Evolutionary conservation across 768 basidiomycete genomes (phyloP).

Genomic region (Hygrocybe coccinea): DNA sequence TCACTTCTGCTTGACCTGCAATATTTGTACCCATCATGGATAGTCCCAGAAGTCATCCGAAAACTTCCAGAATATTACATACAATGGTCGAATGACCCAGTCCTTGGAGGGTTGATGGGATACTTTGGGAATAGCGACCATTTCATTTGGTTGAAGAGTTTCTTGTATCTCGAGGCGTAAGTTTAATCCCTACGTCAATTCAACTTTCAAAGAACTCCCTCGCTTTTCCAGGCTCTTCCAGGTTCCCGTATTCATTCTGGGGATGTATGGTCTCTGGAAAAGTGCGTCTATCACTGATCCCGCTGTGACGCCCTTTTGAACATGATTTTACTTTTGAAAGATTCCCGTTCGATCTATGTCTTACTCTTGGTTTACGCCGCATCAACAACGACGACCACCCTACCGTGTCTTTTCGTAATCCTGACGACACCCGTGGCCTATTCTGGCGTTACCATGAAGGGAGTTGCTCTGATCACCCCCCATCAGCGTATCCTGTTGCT

Average conservation of each 20-base stretch:
- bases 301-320: neutral
- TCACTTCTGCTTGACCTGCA: constrained; percentile 71
- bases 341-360: constrained; percentile 49
- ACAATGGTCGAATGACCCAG: constrained; percentile 58
- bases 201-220: neutral
- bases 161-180: constrained; percentile 58
- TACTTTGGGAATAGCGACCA: constrained; percentile 31
- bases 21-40: constrained; percentile 49
- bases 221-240: constrained; percentile 52
- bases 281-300: constrained; percentile 31
- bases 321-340: constrained; percentile 29
- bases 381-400: constrained; percentile 71
- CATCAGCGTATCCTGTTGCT: constrained; percentile 57
- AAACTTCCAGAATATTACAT: constrained; percentile 49
- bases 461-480: constrained; percentile 38
- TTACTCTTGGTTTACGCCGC: constrained; percentile 71
- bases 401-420: constrained; percentile 63
- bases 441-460: constrained; percentile 17
- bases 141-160: constrained; percentile 61
- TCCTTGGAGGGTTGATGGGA: constrained; percentile 52
- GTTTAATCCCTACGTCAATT: neutral
- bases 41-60: constrained; percentile 47
- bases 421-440: constrained; percentile 47
- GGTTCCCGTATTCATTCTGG: constrained; percentile 73
- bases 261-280: constrained; percentile 53